Evolutionary conservation across 805 yeast genomes (phyloP).

Genomic region (Starmera quercuum): DNA sequence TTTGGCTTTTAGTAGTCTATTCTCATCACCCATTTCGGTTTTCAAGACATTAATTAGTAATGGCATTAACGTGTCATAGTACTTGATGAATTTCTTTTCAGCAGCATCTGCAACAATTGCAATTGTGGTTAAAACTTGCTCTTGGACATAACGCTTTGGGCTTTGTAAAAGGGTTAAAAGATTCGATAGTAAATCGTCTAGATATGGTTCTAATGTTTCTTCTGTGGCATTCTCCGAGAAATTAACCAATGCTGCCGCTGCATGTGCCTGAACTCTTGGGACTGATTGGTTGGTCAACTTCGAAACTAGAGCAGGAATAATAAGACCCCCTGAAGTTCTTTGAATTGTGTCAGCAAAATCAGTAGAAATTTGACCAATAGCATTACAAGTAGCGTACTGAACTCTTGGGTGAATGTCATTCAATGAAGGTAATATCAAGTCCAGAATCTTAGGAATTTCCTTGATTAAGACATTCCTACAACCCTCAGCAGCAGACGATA

Average conservation of each 20-base stretch:
- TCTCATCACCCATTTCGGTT: conserved; percentile 72
- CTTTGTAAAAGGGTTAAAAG: conserved; percentile 71
- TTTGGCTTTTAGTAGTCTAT: conserved; percentile 78
- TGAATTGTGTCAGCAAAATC: conserved; percentile 91
- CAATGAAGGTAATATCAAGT: conserved; percentile 78
- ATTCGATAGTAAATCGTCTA: conserved; percentile 72
- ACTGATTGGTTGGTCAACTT: conserved; percentile 66
- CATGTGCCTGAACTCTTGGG: conserved; percentile 94
- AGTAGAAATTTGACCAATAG: conserved; percentile 93
- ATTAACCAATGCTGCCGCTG: conserved; percentile 96
- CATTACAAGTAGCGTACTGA: conserved; percentile 95
- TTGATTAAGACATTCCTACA: conserved; percentile 81
- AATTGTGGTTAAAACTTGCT: conserved; percentile 92
- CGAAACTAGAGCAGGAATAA: conserved; percentile 83
- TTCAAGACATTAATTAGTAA: conserved; percentile 69
- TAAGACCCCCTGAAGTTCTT: conserved; percentile 65
- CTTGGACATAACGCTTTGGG: conserved; percentile 91
- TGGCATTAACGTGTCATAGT: conserved; percentile 94
- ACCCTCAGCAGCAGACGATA: conserved; percentile 96
- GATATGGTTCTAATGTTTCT: conserved; percentile 84
- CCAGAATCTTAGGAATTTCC: conserved; percentile 76
- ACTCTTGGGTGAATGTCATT: conserved; percentile 88
- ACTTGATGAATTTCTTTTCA: conserved; percentile 76
- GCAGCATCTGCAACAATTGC: conserved; percentile 98
- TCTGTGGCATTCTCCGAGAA: conserved; percentile 88